phyloP scores from a whole-genome alignment of 2,329 filamentous ascomycete species.

The Pseudogymnoascus sp. region DNA sequence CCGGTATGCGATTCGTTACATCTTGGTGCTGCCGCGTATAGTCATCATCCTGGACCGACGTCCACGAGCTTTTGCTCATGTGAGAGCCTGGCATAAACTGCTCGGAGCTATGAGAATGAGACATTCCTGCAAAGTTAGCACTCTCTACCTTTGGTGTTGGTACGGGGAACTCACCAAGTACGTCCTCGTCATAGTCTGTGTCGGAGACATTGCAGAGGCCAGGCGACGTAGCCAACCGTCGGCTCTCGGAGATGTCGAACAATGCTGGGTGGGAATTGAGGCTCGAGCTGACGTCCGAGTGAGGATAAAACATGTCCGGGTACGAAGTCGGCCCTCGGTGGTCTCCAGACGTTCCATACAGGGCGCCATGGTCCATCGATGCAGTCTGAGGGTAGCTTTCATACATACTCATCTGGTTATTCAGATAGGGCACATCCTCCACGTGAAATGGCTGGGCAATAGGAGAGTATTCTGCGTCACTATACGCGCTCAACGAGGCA shows the following conservation, averaged over 20 bases:
- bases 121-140: not conserved
- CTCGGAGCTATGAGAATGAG: not conserved
- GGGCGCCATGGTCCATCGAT: slow-evolving; percentile 46
- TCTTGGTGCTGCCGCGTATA: not conserved
- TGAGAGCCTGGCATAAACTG: not conserved
- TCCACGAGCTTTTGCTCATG: slow-evolving; percentile 17
- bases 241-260: slow-evolving; percentile 36
- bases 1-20: not conserved
- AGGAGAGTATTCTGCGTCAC: slow-evolving; percentile 47
- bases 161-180: slow-evolving; percentile 29
- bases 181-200: slow-evolving; percentile 30
- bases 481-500: slow-evolving; percentile 44
- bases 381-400: slow-evolving; percentile 47
- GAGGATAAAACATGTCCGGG: slow-evolving; percentile 51
- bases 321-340: slow-evolving; percentile 49
- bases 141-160: not conserved
- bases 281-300: slow-evolving; percentile 52
- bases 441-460: slow-evolving; percentile 45
- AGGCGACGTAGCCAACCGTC: slow-evolving; percentile 23
- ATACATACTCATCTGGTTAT: slow-evolving; percentile 49
- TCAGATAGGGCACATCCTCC: slow-evolving; percentile 48
- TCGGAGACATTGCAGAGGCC: slow-evolving; percentile 15
- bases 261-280: slow-evolving; percentile 50
- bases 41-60: slow-evolving; percentile 26
- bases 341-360: slow-evolving; percentile 45